Evolutionary conservation across 192 early-diverging fungal genomes (phyloP), one percentile per base, ranked within the genome.

Genomic region (Coemansia sp.): DNA sequence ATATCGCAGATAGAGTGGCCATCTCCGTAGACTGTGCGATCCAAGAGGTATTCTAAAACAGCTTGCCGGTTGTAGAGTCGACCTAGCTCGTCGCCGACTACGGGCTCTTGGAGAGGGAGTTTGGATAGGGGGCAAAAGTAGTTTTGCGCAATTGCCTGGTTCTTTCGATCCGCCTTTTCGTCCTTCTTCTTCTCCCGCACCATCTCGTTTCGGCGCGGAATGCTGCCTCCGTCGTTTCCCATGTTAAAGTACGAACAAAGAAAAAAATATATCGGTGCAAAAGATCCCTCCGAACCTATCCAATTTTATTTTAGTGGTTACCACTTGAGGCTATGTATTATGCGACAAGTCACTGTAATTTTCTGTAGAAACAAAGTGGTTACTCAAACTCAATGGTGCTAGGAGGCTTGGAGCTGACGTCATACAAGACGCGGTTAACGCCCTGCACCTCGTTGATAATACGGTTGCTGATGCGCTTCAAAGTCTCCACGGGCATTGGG

Each of bases 401-500:
- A 48, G 96, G 96, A 56, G 96, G 96, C 86, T 99, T 99, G 62
- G 92, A 93, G 71, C 90, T 92, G 73, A 99, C 90, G 73, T 99
- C 96, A 73, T 97, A 97, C 64, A 99, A 88, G 37, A 96, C 94
- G 38, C 97, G 89, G 86, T 99, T 99, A 52, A 99, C 95, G 42
- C 97, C 97, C 67, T 93, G 86, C 63, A 99, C 95, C 84, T 99
- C 97, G 70, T 99, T 99, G 85, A 96, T 97, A 75, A 99, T 99
- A 62, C 95, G 84, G 76, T 88, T 94, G 75, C 88, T 91, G 69
- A 99, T 99, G 59, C 82, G 86, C 86, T 97, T 97, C 53, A 99
- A 83, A 9, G 92, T 82, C 55, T 91, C 91, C 64, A 89, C 84
- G 21, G 94, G 94, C 86, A 96, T 92, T 42, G 87, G 88, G 86